Conservation (phyloP, 176 grass and related monocot genomes). For the Raddia guianensis region DNA sequence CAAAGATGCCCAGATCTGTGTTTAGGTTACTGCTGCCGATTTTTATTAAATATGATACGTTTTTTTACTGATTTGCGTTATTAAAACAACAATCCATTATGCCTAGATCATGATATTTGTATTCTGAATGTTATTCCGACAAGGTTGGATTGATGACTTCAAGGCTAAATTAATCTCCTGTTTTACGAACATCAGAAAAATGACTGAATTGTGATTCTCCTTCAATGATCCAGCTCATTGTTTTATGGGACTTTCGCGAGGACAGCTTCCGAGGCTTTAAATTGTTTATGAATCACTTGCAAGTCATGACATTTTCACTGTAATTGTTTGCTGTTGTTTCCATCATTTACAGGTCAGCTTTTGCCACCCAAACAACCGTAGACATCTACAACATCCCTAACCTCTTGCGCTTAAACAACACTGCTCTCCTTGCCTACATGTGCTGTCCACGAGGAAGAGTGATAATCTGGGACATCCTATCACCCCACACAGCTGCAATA, state of each 20-base stretch:
- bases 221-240: not conserved
- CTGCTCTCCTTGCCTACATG: not conserved
- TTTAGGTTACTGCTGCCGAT: too few species aligned
- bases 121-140: not conserved
- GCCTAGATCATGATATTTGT: not conserved
- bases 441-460: not conserved
- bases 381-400: not conserved
- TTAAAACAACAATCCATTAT: too few species aligned
- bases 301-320: not conserved
- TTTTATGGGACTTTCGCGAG: not conserved
- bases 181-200: not conserved
- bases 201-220: not conserved
- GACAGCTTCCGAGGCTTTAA: not conserved
- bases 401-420: not conserved
- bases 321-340: not conserved
- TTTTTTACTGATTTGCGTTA: too few species aligned
- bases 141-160: not conserved
- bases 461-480: not conserved
- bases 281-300: not conserved
- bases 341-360: slow-evolving; percentile 32
- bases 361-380: slow-evolving; percentile 1
- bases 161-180: not conserved
- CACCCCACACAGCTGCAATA: not conserved
- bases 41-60: too few species aligned
- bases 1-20: too few species aligned